Percentiles rank a stretch among this genome's conserved stretches.
Conservation (phyloP, 2,329 filamentous ascomycete species). For the Falciphora oryzae region DNA sequence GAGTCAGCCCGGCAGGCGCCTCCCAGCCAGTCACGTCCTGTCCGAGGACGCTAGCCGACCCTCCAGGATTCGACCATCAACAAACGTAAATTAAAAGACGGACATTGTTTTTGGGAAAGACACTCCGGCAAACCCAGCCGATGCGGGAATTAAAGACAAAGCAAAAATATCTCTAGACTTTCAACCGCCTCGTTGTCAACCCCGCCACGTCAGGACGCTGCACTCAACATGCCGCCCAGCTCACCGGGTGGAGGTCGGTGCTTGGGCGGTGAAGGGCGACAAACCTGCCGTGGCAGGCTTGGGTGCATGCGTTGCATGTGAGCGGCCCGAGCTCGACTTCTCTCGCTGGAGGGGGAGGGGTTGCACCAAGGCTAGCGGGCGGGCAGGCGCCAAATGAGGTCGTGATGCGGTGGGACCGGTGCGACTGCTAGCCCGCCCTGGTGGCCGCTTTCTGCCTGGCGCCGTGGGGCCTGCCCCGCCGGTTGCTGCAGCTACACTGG, state of each 20-base stretch:
- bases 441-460: background rate
- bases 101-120: no score
- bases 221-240: no score
- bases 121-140: no score
- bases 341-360: background rate
- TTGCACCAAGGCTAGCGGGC: background rate
- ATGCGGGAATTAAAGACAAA: background rate
- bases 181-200: background rate
- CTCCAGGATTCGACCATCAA: background rate
- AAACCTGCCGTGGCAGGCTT: background rate
- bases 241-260: background rate
- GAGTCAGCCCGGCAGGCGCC: no score
- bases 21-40: no score
- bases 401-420: slow-evolving; percentile 1
- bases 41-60: no score
- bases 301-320: background rate
- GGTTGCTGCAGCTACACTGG: slow-evolving; percentile 10
- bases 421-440: background rate
- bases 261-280: background rate
- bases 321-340: no score
- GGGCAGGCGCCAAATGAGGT: background rate
- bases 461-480: slow-evolving; percentile 5
- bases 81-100: no score
- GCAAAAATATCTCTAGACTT: no score
- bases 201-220: background rate